phyloP scores from a whole-genome alignment of 2,329 filamentous ascomycete species.

The Penicillium sp. region DNA sequence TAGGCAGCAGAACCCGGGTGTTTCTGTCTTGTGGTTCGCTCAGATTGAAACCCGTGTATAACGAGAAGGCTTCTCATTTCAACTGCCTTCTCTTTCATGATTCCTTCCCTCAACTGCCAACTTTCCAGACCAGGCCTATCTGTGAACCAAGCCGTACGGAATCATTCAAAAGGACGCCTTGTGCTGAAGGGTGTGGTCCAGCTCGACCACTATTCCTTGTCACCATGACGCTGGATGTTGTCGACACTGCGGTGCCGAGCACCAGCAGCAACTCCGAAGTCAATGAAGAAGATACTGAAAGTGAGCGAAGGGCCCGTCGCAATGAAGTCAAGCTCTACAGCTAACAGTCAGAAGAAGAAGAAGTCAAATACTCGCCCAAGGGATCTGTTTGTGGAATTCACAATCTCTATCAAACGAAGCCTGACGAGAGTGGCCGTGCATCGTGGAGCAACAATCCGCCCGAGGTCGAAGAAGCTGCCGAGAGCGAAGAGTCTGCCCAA shows the following conservation, averaged over 20 bases:
- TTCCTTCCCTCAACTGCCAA: neutral
- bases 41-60: neutral
- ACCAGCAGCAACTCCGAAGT: neutral
- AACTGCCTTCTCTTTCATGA: neutral
- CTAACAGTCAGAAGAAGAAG: neutral
- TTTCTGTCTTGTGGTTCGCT: neutral
- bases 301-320: neutral
- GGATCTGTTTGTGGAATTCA: constrained; percentile 43
- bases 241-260: neutral
- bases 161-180: neutral
- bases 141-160: too few species aligned
- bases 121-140: neutral
- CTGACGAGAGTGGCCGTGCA: constrained; percentile 51
- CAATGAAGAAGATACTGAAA: neutral
- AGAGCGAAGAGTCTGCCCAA: constrained; percentile 61
- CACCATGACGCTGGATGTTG: neutral
- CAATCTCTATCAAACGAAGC: constrained; percentile 51
- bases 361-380: constrained; percentile 14
- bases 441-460: constrained; percentile 59
- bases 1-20: neutral
- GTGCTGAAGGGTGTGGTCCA: neutral
- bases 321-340: neutral
- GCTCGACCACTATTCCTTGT: neutral
- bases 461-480: constrained; percentile 54
- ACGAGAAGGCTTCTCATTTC: neutral